Base-by-base conservation (phyloP, 148 eudicot species). In the Limonium bicolor region DNA sequence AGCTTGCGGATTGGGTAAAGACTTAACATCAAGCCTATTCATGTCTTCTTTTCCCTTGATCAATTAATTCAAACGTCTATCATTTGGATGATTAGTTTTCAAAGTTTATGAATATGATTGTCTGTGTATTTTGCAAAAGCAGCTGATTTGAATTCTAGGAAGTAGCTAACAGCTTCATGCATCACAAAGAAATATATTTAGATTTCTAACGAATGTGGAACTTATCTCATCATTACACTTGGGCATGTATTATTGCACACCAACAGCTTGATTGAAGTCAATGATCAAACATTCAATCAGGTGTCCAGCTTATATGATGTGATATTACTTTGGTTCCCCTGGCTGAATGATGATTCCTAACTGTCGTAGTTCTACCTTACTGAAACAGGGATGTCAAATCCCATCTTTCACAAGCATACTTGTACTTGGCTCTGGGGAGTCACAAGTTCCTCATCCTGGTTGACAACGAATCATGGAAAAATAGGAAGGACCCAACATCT, bases 341-440 rank as follows among this genome's bases (percentile, higher is more conserved):
- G n/a, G 11, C 13, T n/a, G n/a, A n/a, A n/a, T n/a, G n/a, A n/a
- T n/a, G n/a, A n/a, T n/a, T n/a, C n/a, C n/a, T n/a, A n/a, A n/a
- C n/a, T n/a, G n/a, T 12, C 8, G 34, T 3, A 14, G 7, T 10
- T 22, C 14, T 13, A 38, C 27, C 47, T 27, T 43, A 36, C 59
- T 60, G 36, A n/a, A n/a, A n/a, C 81, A 88, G 99, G 74, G 99
- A 90, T 64, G 65, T 78, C 59, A 93, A 90, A 62, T 80, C 99
- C 26, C 81, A 84, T 61, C 99, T 90, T 55, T 90, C 99, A 44
- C 88, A 84, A 60, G 82, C 80, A 24, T 68, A 67, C 80, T 58
- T 90, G 34, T 85, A 72, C 56, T 72, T 81, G 56, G 76, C 94
- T 26, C 56, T 65, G 45, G 61, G 65, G 19, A 90, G 88, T 61